Evolutionary conservation across 345 rosid genomes (phyloP).

Genomic region (Odontarrhena argentea): DNA sequence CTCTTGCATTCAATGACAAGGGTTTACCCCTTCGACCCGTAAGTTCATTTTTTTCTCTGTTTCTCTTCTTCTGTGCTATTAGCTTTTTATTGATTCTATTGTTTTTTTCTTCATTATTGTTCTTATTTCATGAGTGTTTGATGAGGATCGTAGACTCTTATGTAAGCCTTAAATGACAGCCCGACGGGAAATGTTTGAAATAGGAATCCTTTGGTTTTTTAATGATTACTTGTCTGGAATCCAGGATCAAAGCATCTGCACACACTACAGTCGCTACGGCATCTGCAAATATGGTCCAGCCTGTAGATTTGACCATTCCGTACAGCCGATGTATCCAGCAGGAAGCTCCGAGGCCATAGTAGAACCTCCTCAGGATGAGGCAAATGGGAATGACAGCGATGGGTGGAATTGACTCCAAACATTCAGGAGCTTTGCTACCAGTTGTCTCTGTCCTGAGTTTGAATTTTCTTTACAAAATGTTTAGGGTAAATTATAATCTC

Average conservation of each 20-base stretch:
- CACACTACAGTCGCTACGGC: constrained; percentile 88
- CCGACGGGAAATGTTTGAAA: not conserved
- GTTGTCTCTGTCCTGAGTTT: constrained; percentile 26
- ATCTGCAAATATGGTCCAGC: constrained; percentile 96
- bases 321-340: constrained; percentile 36
- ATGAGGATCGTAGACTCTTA: not conserved
- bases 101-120: not conserved
- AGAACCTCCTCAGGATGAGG: constrained; percentile 31
- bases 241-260: constrained; percentile 77
- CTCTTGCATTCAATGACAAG: constrained; percentile 71
- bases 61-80: constrained; percentile 9
- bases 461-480: constrained; percentile 11
- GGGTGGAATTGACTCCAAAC: constrained; percentile 34
- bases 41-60: constrained; percentile 38
- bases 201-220: not conserved
- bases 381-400: constrained; percentile 37
- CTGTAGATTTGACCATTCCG: constrained; percentile 50
- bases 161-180: not conserved
- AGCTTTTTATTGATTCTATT: not conserved
- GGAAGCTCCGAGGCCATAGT: constrained; percentile 26
- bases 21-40: constrained; percentile 98
- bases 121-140: not conserved
- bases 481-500: constrained; percentile 23
- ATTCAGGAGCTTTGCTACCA: constrained; percentile 14
- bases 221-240: constrained; percentile 10